Conservation (phyloP, 177 flowering plant genomes). For the Vitis hybrid region DNA sequence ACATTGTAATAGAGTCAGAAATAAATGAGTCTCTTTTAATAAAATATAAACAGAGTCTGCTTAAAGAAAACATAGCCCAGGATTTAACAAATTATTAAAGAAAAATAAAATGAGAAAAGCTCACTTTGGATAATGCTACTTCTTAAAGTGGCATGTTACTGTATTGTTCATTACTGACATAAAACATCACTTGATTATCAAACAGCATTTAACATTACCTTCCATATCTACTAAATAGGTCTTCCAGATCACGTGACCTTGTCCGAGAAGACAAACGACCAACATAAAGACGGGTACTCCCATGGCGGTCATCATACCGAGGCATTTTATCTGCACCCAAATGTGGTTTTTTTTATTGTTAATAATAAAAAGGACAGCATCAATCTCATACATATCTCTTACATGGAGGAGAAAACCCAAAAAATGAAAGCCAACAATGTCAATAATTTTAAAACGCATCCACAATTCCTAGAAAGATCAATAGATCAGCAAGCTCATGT, state of each 20-base stretch:
- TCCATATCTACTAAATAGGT: slow-evolving; percentile 82
- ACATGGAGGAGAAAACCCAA: too few relatives aligned
- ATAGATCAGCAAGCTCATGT: too few relatives aligned
- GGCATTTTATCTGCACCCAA: slow-evolving; percentile 56
- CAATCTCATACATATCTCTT: too few relatives aligned
- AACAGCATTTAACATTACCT: slow-evolving; percentile 39
- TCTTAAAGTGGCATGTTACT: too few relatives aligned
- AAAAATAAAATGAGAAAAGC: neutral
- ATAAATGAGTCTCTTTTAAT: too few relatives aligned
- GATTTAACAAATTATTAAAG: neutral
- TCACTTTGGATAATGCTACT: too few relatives aligned
- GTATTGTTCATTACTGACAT: neutral
- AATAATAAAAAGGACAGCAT: neutral
- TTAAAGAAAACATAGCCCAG: neutral
- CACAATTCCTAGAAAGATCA: too few relatives aligned
- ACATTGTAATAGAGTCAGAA: too few relatives aligned
- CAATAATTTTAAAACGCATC: too few relatives aligned
- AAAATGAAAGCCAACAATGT: too few relatives aligned
- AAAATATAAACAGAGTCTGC: too few relatives aligned
- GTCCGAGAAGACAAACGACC: slow-evolving; percentile 86
- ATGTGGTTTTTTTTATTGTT: neutral
- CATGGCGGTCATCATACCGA: slow-evolving; percentile 75
- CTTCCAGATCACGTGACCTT: slow-evolving; percentile 82
- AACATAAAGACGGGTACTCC: slow-evolving; percentile 79
- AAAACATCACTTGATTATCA: neutral